Conservation (phyloP, 257 asterid genomes). For the Solanum corneliomulleri region DNA sequence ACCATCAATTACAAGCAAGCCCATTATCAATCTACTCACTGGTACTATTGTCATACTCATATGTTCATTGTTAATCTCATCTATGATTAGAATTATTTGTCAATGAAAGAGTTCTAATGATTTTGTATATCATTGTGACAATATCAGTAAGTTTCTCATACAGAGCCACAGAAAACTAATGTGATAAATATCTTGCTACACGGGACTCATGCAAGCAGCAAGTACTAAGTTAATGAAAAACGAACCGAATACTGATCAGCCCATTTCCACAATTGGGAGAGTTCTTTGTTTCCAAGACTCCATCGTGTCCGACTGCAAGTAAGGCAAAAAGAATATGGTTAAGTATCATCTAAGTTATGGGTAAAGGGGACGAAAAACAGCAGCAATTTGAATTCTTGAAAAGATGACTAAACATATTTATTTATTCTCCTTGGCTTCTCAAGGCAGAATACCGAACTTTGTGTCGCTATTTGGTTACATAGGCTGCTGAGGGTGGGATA, state of each 20-base stretch:
- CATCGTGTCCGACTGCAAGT: constrained; percentile 72
- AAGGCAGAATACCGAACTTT: background rate
- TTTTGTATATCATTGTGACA: background rate
- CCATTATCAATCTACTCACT: background rate
- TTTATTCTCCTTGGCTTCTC: background rate
- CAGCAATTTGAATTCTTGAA: background rate
- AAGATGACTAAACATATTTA: background rate
- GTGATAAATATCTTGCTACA: background rate
- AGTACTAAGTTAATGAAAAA: background rate
- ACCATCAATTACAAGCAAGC: background rate
- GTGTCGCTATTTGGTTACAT: background rate
- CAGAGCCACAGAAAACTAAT: background rate
- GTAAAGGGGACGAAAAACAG: background rate
- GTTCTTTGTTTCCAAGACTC: constrained; percentile 96
- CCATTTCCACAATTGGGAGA: constrained; percentile 95
- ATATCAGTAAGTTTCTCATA: background rate
- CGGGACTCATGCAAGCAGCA: background rate
- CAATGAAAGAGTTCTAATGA: background rate
- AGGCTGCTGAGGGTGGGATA: background rate
- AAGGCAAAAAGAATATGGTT: background rate
- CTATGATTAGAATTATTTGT: background rate
- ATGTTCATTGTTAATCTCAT: background rate
- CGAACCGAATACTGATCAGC: constrained; percentile 94
- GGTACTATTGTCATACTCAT: background rate
- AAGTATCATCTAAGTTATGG: background rate